Evolutionary conservation across 2,329 filamentous ascomycete species (phyloP).

Genomic region (Trichophyton equinum): DNA sequence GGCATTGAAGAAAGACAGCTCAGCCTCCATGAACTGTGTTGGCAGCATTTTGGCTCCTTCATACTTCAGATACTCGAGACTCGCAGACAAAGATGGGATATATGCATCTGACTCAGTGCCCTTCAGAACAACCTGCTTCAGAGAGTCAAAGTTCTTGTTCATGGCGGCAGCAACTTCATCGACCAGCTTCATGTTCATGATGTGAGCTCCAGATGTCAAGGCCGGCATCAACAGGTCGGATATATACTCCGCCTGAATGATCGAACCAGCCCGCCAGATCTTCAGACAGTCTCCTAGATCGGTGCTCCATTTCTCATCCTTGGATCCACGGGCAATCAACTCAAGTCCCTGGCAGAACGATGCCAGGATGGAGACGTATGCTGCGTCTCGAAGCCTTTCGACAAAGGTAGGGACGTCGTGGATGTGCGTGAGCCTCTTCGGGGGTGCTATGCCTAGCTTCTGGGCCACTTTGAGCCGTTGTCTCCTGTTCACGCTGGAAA

Average conservation of each 20-base stretch:
- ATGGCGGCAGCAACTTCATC: constrained; percentile 43
- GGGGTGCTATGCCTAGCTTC: constrained; percentile 34
- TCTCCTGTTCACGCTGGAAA: constrained; percentile 49
- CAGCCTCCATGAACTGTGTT: constrained; percentile 57
- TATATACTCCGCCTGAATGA: constrained; percentile 56
- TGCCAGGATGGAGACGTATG: constrained; percentile 49
- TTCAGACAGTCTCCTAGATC: constrained; percentile 31
- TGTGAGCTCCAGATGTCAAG: constrained; percentile 16
- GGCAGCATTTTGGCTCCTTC: constrained; percentile 47
- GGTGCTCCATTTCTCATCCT: constrained; percentile 45
- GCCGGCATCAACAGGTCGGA: constrained; percentile 42
- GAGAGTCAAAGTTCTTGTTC: constrained; percentile 35
- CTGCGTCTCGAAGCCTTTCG: constrained; percentile 47
- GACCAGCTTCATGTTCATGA: constrained; percentile 31
- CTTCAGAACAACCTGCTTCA: constrained; percentile 46
- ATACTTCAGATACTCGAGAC: constrained; percentile 56
- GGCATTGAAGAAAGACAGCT: constrained; percentile 58
- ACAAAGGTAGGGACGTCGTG: constrained; percentile 37
- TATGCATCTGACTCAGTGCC: constrained; percentile 46
- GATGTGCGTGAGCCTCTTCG: constrained; percentile 21
- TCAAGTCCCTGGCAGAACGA: constrained; percentile 56
- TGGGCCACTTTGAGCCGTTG: constrained; percentile 43
- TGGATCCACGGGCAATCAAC: constrained; percentile 47
- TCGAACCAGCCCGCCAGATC: constrained; percentile 59
- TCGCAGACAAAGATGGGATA: constrained; percentile 48